Evolutionary conservation across 1,284 basidiomycete genomes (phyloP), one percentile per base, ranked within the genome.

Genomic region (Binderoboletus segoi): DNA sequence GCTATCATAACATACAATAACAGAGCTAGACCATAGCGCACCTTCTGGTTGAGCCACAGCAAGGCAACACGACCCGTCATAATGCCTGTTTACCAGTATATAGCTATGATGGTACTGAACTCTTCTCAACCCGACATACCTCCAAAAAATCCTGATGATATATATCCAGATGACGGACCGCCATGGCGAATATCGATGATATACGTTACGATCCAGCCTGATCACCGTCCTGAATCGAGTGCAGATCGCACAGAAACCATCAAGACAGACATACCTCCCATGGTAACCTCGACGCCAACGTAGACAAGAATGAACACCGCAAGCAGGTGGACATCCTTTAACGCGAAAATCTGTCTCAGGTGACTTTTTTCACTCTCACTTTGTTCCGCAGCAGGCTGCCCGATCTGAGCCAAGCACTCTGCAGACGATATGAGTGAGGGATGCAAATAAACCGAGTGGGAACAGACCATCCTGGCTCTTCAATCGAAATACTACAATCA

Each of bases 251-350:
- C 13, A 40, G 20, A 42, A 4, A 3, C 11, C 2, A 23, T 23
- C 53, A 33, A 21, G 21, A 20, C 1, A 52, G 30, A 52, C 59
- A 42, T 61, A 79, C 79, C 79, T 58, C 80, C 81, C 15, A 84
- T 66, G 2, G 82, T 82, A n/a, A 84, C 82, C 61, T 86, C 83
- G 6, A 79, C 73, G 3, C 84, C 85, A 11, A 85, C 81, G 57
- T 85, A 84, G 18, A 84, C 75, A 30, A 84, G 71, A 18, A 76
- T 67, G 57, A 83, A 86, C 33, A 79, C 58, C 0, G 83, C 80
- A 21, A 86, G 67, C 44, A 79, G 72, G 61, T 86, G 82, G 3
- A 86, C 80, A 7, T 75, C 68, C 51, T 69, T 74, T 42, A 79
- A 67, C 8, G 67, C 66, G 53, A 86, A 58, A 51, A 86, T 82